phyloP scores from a whole-genome alignment of 2,329 filamentous ascomycete genomes.

The Aspergillus chevalieri region DNA sequence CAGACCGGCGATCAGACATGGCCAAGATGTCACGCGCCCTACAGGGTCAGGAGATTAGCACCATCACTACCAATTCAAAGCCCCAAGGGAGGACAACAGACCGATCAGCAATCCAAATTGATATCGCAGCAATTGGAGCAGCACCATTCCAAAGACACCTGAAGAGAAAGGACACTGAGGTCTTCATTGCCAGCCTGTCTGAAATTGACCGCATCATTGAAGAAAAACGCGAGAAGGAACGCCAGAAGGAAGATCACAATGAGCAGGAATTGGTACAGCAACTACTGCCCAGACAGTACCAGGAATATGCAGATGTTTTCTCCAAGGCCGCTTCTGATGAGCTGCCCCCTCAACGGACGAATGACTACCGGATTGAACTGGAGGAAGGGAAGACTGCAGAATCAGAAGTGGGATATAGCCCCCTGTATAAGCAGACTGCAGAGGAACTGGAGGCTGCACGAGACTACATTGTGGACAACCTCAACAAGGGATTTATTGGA shows the following conservation, averaged over 20 bases:
- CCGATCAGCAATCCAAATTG: not conserved
- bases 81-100: no score
- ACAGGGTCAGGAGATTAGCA: not conserved
- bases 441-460: not conserved
- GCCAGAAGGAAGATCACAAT: not conserved
- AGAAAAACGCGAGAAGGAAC: not conserved
- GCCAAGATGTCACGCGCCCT: not conserved
- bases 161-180: not conserved
- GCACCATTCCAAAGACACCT: not conserved
- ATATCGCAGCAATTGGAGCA: not conserved
- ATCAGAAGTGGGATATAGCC: not conserved
- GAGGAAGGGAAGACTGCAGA: not conserved
- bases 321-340: not conserved
- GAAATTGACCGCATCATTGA: not conserved
- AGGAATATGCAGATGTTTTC: not conserved
- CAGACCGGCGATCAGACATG: not conserved
- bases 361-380: not conserved
- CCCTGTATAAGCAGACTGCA: not conserved
- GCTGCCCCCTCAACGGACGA: not conserved
- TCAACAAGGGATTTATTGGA: not conserved
- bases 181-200: not conserved
- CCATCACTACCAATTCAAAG: no score
- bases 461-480: not conserved
- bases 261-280: not conserved
- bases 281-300: not conserved